These are phyloP conservation scores for Leccinum arenicola DNA, from an alignment of 768 basidiomycete genomes.

Conservation along the genomic window DNA sequence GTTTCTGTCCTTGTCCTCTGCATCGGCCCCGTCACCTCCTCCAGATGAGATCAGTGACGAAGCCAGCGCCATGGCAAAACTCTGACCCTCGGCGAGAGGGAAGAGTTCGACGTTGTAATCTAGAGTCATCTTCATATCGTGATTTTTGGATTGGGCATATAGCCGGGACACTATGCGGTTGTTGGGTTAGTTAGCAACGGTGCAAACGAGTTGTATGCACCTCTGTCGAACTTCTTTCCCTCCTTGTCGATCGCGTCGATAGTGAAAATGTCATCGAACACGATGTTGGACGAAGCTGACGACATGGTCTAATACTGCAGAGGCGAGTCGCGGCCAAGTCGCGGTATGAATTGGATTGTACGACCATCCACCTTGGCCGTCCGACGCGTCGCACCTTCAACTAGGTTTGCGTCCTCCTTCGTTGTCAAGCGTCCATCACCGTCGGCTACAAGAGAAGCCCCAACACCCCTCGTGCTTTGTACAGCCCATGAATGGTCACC, in stretches of 20 bases:
- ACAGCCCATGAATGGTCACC: constrained; percentile 46
- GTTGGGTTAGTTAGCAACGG: constrained; percentile 12
- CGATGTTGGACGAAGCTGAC: constrained; percentile 63
- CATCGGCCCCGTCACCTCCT: constrained; percentile 50
- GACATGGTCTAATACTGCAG: constrained; percentile 40
- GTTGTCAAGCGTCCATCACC: constrained; percentile 35
- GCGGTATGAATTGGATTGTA: not conserved
- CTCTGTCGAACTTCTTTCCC: constrained; percentile 97
- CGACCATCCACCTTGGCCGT: not conserved
- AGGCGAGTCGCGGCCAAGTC: not conserved
- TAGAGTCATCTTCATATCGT: constrained; percentile 88
- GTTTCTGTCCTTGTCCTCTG: constrained; percentile 70
- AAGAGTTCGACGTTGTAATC: constrained; percentile 95
- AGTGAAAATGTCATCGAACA: constrained; percentile 93
- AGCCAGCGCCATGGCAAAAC: constrained; percentile 83
- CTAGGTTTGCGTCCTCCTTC: constrained; percentile 29
- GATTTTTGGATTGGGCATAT: constrained; percentile 85
- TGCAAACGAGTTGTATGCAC: constrained; percentile 36
- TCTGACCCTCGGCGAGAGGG: constrained; percentile 63
- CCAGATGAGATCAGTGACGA: constrained; percentile 65
- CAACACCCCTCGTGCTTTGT: constrained; percentile 53
- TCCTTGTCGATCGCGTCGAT: constrained; percentile 84
- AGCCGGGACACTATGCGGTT: constrained; percentile 79
- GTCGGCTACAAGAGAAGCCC: constrained; percentile 44
- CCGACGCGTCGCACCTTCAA: not conserved